Evolutionary conservation across 257 asterid species (phyloP), one percentile per base, ranked within the genome.

Genomic region (Lavandula angustifolia): DNA sequence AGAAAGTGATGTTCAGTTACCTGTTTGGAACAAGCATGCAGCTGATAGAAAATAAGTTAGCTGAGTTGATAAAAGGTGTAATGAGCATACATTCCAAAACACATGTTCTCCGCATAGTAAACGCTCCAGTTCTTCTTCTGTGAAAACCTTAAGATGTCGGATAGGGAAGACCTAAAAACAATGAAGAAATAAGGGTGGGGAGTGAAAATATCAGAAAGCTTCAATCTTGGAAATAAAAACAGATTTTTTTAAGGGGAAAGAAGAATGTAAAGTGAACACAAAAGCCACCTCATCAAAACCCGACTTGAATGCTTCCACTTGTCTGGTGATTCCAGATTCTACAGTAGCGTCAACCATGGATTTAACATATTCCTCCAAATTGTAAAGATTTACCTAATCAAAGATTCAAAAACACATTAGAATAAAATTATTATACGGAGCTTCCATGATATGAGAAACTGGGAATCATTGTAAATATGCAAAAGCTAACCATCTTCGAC

Each of bases 241-340:
- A 13, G 6, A 34, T 49, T 18, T n/a, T 18, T n/a, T 37, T 34
- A 38, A 27, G 16, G 59, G 43, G 52, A 52, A 37, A 34, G 51
- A 40, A 46, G 41, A 46, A 52, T 37, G 53, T 35, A 49, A 17
- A 44, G 22, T 8, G 10, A 49, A 43, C 27, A 55, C 14, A 49
- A 17, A 71, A 27, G 53, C 38, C 52, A 94, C 99, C 99, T 94
- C 86, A 64, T 80, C 78, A 75, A 90, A 91, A 53, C 99, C 99
- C 1, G 96, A 84, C 86, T 82, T 90, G 74, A 94, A 94, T 66
- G 99, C 95, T 64, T 80, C 95, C 66, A 90, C 79, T 83, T 94
- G 99, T 81, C 90, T 80, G 41, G 82, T 74, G 16, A 94, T 82
- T 77, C 99, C 99, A 49, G 97, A 77, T 71, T 75, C 86, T 48